Percentiles rank a stretch among this genome's conserved stretches.
Evolutionary conservation across 108 stramenopile species (phyloP).

Genomic region (Pseudonitzschia pungens): DNA sequence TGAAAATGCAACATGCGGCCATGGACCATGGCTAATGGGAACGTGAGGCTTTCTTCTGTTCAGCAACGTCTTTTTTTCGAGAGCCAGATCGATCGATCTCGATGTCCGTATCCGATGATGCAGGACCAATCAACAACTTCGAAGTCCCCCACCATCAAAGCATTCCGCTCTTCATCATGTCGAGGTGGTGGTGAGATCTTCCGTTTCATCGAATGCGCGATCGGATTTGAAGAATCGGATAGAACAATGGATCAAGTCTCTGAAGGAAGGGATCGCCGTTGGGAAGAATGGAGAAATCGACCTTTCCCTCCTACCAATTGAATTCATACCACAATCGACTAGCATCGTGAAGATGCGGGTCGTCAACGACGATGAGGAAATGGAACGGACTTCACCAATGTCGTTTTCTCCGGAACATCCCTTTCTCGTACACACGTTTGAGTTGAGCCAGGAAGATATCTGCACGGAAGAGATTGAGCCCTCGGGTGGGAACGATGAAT

Average conservation of each 20-base stretch:
- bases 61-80: neutral
- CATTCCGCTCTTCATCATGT: neutral
- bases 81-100: neutral
- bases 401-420: neutral
- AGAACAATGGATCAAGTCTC: neutral
- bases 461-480: slow-evolving; percentile 44
- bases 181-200: neutral
- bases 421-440: slow-evolving; percentile 26
- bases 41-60: too few species aligned
- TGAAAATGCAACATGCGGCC: too few species aligned
- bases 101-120: neutral
- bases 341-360: neutral
- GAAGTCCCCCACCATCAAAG: neutral
- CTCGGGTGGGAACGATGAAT: slow-evolving; percentile 43
- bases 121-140: neutral
- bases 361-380: neutral
- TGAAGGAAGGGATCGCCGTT: neutral
- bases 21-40: too few species aligned
- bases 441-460: slow-evolving; percentile 45
- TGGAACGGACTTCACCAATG: neutral
- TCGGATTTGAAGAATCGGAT: neutral
- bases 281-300: slow-evolving; percentile 21
- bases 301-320: neutral
- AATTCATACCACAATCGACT: neutral
- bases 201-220: neutral